A percentile compares a stretch with the other conserved stretches of the same genome.
Conservation (phyloP, 2,329 filamentous ascomycete species). For the Beauveria asiatica region DNA sequence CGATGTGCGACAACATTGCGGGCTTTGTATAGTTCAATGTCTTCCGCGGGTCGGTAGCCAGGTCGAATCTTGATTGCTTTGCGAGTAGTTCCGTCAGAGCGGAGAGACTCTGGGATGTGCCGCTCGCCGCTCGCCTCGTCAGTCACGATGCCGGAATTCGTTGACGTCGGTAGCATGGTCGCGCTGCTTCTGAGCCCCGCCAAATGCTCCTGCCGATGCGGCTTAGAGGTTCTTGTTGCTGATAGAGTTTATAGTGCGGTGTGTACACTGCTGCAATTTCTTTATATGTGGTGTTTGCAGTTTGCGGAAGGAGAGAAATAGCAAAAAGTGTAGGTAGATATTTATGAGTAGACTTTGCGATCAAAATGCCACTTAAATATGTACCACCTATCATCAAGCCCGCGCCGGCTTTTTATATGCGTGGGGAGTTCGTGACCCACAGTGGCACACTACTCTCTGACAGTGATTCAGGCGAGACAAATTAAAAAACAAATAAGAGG, state of each 20-base stretch:
- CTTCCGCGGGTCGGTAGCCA: constrained; percentile 88
- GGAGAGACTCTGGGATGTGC: constrained; percentile 78
- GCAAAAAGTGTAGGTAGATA: neutral
- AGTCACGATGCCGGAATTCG: constrained; percentile 67
- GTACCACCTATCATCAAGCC: neutral
- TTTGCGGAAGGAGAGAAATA: neutral
- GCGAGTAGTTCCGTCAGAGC: constrained; percentile 82
- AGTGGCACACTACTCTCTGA: neutral
- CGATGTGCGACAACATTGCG: constrained; percentile 79
- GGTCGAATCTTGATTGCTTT: constrained; percentile 91
- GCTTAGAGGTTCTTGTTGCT: neutral
- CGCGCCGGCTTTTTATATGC: neutral
- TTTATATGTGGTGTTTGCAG: neutral
- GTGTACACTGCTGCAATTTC: neutral
- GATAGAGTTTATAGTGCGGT: neutral
- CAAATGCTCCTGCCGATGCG: neutral
- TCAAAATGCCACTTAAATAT: neutral
- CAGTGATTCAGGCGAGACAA: no score
- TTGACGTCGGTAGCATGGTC: constrained; percentile 40
- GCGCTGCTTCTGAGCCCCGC: constrained; percentile 3
- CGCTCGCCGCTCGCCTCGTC: constrained; percentile 70
- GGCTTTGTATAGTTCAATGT: constrained; percentile 94
- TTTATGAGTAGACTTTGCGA: neutral
- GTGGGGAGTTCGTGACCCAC: constrained; percentile 10
- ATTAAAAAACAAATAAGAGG: no score